Base-by-base conservation (phyloP, 2,329 filamentous ascomycete species). In the Scopulariopsis brevicaulis region DNA sequence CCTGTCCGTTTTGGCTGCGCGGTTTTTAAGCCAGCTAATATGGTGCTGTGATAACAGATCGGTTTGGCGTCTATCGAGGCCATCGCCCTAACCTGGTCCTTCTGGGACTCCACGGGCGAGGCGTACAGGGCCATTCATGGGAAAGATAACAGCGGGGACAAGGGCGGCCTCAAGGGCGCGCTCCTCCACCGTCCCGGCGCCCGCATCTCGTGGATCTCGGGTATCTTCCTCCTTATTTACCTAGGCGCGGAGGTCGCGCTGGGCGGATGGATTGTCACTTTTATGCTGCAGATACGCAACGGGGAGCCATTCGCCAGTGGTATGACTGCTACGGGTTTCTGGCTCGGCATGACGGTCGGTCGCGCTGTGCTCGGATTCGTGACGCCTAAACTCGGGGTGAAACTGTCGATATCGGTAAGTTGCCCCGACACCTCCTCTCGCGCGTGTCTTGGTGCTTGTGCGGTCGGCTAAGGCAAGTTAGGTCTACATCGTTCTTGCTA, bases 221-320 rank as follows among this genome's bases (percentile, higher is more conserved):
- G 89, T 2, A 60, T 87, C 1, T 95, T 95, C 67, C 73, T 95
- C 15, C 78, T 95, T 4, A 82, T 83, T 10, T 95, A 95, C 65
- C 85, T 93, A 0, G 90, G 90, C 4, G 79, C 82, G 6, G 90
- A 96, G 70, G 86, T 90, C 60, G 83, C 82, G 0, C 74, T 91
- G 2, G 86, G 86, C 11, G 73, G 89, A 18, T 94, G 89, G 89
- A 86, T 95, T 61, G 85, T 90, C 54, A 86, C 85, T 0, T 95
- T 96, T 68, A 95, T 96, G 89, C 83, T 92, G n/a, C 76, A 81
- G 22, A 84, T 91, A 25, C 81, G 91, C 15, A 70, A 85, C 43
- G 89, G 85, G 3, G 78, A 76, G 25, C 74, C 83, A 0, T 93
- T 94, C 65, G 78, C 84, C 2, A 85, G 86, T 37, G 90, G 90